Conservation (phyloP, 208 protist species). For the Herpetomonas muscarum region DNA sequence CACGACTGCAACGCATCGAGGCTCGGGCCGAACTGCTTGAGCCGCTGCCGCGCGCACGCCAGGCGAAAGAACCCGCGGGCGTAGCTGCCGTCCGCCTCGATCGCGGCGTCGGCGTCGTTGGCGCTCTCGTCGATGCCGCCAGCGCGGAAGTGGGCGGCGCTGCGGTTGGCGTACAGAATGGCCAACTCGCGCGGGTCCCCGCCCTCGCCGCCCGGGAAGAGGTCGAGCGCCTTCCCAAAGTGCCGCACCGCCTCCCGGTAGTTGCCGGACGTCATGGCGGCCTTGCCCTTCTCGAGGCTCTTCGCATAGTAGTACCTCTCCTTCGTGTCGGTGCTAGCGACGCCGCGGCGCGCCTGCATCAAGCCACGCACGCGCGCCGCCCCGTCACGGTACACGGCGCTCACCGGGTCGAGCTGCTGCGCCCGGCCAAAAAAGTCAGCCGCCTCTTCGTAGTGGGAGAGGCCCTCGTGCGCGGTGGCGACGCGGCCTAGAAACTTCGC, state of each 20-base stretch:
- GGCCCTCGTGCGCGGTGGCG: conserved; percentile 65
- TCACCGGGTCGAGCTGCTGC: conserved; percentile 25
- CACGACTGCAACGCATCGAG: conserved; percentile 48
- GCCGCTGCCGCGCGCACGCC: conserved; percentile 45
- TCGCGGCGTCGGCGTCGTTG: conserved; percentile 46
- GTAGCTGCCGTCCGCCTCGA: conserved; percentile 52
- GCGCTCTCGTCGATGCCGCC: conserved; percentile 44
- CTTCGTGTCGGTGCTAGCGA: conserved; percentile 28
- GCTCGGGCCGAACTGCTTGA: conserved; percentile 39
- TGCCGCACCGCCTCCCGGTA: conserved; percentile 70
- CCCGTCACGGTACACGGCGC: conserved; percentile 24
- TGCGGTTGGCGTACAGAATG: conserved; percentile 66
- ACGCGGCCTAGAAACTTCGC: conserved; percentile 53
- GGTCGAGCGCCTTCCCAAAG: conserved; percentile 73
- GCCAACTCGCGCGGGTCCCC: conserved; percentile 33
- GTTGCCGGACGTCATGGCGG: conserved; percentile 58
- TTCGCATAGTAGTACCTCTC: conserved; percentile 79
- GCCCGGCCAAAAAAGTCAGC: conserved; percentile 32
- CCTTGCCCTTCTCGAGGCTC: conserved; percentile 61
- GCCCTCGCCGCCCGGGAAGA: conserved; percentile 18
- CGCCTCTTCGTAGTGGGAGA: conserved; percentile 69
- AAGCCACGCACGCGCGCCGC: conserved; percentile 37
- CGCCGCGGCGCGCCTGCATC: conserved; percentile 30
- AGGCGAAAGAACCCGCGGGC: conserved; percentile 71
- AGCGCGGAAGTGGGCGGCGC: conserved; percentile 56